phyloP scores from a whole-genome alignment of 1,284 basidiomycete species.

The Leccinum pseudoinsigne region DNA sequence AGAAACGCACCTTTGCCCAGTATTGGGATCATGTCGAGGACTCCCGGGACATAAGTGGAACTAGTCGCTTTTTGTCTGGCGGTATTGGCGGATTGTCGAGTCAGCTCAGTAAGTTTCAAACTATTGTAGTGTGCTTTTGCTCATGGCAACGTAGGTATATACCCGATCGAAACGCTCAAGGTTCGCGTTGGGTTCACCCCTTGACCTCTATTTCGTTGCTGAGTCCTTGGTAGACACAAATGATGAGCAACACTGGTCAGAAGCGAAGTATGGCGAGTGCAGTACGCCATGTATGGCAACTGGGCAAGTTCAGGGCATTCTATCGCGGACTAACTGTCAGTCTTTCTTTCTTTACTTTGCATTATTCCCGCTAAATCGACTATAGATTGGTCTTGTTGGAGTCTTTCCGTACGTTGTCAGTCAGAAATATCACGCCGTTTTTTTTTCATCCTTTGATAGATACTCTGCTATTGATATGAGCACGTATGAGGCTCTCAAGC shows the following conservation, averaged over 20 bases:
- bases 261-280: conserved; percentile 61
- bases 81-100: conserved; percentile 94
- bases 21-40: conserved; percentile 93
- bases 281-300: conserved; percentile 68
- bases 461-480: conserved; percentile 95
- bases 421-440: background rate
- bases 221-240: conserved; percentile 67
- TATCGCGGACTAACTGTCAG: conserved; percentile 90
- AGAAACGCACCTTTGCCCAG: conserved; percentile 93
- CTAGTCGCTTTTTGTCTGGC: conserved; percentile 92
- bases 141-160: conserved; percentile 64
- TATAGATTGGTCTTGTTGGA: conserved; percentile 83
- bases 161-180: conserved; percentile 88
- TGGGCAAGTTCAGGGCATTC: conserved; percentile 84
- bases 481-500: conserved; percentile 90
- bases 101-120: conserved; percentile 74
- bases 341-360: conserved; percentile 21
- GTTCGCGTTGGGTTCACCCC: conserved; percentile 35
- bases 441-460: conserved; percentile 35
- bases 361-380: conserved; percentile 15
- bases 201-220: conserved; percentile 2
- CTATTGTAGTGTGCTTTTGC: conserved; percentile 4
- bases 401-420: conserved; percentile 75
- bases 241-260: conserved; percentile 83
- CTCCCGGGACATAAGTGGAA: conserved; percentile 85